phyloP scores from a whole-genome alignment of 106 monocot species.

The Cymbidium sinense region DNA sequence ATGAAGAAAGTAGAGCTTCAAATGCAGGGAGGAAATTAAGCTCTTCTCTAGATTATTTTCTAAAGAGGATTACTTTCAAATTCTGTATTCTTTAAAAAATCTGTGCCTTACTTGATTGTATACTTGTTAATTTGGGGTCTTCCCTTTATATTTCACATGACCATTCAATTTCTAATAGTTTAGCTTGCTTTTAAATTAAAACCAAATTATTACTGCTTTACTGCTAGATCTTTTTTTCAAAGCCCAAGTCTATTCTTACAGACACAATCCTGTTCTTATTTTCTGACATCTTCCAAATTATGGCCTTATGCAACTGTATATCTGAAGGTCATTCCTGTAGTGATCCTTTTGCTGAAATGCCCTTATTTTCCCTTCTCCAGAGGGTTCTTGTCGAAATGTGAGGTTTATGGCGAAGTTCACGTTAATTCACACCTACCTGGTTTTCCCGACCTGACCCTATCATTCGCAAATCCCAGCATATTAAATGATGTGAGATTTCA shows the following conservation, averaged over 20 bases:
- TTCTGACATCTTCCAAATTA: background rate
- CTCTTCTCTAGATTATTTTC: too few species aligned
- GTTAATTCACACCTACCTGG: constrained; percentile 65
- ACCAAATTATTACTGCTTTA: too few species aligned
- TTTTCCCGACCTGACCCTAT: constrained; percentile 66
- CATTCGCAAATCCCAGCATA: constrained; percentile 59
- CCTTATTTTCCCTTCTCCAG: constrained; percentile 19
- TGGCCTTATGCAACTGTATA: background rate
- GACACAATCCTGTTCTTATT: background rate
- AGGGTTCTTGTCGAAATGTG: constrained; percentile 64
- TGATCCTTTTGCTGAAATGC: background rate
- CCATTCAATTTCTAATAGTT: background rate
- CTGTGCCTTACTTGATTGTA: too few species aligned
- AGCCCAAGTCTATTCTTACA: background rate
- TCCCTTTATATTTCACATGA: background rate
- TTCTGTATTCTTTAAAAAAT: too few species aligned
- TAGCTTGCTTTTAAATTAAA: background rate
- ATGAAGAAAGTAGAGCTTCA: too few species aligned
- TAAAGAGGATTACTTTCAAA: too few species aligned
- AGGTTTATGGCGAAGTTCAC: constrained; percentile 81
- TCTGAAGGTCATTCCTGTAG: background rate
- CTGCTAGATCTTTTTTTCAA: background rate
- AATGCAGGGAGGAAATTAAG: too few species aligned
- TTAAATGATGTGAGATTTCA: constrained; percentile 78
- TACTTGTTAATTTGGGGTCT: too few species aligned